Evolutionary conservation across 2,329 filamentous ascomycete species (phyloP), one percentile per base, ranked within the genome.

Genomic region (Chaetoscypha palmicola): DNA sequence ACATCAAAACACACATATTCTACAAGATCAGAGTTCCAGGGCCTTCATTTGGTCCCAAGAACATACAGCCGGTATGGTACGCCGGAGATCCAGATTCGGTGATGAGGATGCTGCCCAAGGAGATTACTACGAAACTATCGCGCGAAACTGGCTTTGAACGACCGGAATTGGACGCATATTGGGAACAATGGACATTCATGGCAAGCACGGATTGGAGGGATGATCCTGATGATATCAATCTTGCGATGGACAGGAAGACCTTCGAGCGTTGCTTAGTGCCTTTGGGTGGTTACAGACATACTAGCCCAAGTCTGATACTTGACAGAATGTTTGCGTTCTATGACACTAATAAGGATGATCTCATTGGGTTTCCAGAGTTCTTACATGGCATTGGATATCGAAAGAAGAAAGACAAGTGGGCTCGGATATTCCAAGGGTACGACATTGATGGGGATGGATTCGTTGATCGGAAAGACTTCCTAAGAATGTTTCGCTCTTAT

Each of bases 311-410:
- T 61, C 76, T 95, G 11, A 86, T 98, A 47, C 92, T 94, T 60
- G 91, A 98, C 62, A 84, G 92, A 54, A 92, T 96, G 77, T 98
- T 97, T 66, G 79, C 86, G 39, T 96, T 96, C 63, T 98, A 96
- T 63, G 92, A 98, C 64, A 86, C 82, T 23, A 91, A 97, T 62
- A 76, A 79, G 32, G 88, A 98, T 60, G 86, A 85, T 17, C 70
- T 94, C 5, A 96, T 98, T 56, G 86, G 86, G 5, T 97, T 98
- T 55, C 76, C 87, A 38, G 92, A 98, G 62, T 98, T 96, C 59
- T 68, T 97, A 19, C 79, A 83, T 45, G 92, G 88, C 1, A 71
- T 96, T 37, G 82, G 88, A 3, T 83, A 80, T 55, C 68, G 78
- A 21, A 81, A 79, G 55, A 70, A 76, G 45, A 79, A 83, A 54